Conservation (phyloP, 768 basidiomycete genomes). For the Boletus insuetus region DNA sequence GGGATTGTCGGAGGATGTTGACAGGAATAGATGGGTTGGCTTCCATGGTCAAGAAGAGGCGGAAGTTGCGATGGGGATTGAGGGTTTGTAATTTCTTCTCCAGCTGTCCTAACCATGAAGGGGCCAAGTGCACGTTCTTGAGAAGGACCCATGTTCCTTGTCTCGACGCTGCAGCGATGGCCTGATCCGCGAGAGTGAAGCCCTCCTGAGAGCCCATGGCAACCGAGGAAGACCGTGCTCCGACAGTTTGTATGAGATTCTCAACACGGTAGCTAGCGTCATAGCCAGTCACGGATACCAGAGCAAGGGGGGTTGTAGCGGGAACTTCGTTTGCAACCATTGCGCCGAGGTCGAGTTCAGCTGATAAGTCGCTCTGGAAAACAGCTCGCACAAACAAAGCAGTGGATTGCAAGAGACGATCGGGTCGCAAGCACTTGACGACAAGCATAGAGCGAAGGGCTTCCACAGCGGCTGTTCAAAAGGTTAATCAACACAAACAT, state of each 20-base stretch:
- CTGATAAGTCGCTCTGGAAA: slow-evolving; percentile 80
- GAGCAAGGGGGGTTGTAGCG: slow-evolving; percentile 78
- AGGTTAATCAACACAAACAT: slow-evolving; percentile 10
- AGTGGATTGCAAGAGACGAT: slow-evolving; percentile 83
- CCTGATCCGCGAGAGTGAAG: slow-evolving; percentile 93
- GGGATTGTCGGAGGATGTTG: slow-evolving; percentile 93
- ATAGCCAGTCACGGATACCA: slow-evolving; percentile 93
- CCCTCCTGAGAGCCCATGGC: slow-evolving; percentile 99
- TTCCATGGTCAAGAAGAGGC: slow-evolving; percentile 98
- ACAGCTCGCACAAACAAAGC: slow-evolving; percentile 69
- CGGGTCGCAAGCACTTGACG: slow-evolving; percentile 90
- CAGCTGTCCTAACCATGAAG: slow-evolving; percentile 91
- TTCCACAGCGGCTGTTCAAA: slow-evolving; percentile 57
- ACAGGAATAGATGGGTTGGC: slow-evolving; percentile 92
- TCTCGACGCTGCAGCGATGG: slow-evolving; percentile 87
- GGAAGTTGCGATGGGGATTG: slow-evolving; percentile 86
- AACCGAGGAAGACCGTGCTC: slow-evolving; percentile 78
- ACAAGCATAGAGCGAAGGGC: slow-evolving; percentile 75
- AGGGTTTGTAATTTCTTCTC: slow-evolving; percentile 96
- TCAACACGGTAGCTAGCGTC: slow-evolving; percentile 98
- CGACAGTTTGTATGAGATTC: slow-evolving; percentile 74
- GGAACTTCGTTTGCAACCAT: slow-evolving; percentile 82
- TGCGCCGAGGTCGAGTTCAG: slow-evolving; percentile 69
- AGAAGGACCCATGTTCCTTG: slow-evolving; percentile 95
- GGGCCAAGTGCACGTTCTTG: slow-evolving; percentile 96